Conservation (phyloP, 495 filamentous ascomycete species). For the Aspergillus kassunensis region DNA sequence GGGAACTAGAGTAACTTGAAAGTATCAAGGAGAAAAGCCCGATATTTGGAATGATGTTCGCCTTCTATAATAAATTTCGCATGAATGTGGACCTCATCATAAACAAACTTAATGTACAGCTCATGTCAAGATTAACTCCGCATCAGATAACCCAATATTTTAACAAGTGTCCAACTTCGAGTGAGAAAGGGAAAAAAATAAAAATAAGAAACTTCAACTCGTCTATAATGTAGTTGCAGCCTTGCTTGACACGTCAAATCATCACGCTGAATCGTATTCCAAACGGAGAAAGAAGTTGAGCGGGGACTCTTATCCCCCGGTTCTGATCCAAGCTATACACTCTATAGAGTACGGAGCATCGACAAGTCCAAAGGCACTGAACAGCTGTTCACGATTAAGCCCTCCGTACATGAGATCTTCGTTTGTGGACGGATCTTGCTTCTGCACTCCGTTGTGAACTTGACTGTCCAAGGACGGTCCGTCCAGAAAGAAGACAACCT, state of each 20-base stretch:
- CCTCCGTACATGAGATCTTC: slow-evolving; percentile 38
- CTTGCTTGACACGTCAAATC: slow-evolving; percentile 5
- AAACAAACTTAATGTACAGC: no score
- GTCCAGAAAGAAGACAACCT: slow-evolving; percentile 30
- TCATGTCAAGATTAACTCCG: no score
- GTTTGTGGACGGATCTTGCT: slow-evolving; percentile 14
- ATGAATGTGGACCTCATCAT: no score
- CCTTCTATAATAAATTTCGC: no score
- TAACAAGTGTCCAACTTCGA: no score
- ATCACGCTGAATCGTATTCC: slow-evolving; percentile 1
- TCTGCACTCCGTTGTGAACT: slow-evolving; percentile 22
- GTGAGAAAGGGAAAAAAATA: no score
- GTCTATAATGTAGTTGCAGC: no score
- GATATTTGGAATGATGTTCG: no score
- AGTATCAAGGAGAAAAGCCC: no score
- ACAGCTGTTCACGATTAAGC: slow-evolving; percentile 29
- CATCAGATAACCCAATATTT: no score
- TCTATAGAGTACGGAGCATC: slow-evolving; percentile 21
- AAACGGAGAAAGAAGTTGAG: not conserved
- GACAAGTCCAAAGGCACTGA: slow-evolving; percentile 30
- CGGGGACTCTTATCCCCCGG: not conserved
- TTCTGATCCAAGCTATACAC: slow-evolving; percentile 29
- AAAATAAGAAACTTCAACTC: no score
- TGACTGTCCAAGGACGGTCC: slow-evolving; percentile 31
- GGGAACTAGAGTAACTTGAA: no score